Base-by-base conservation (phyloP, 306 rosid genomes). In the Abrus pulchellus region DNA sequence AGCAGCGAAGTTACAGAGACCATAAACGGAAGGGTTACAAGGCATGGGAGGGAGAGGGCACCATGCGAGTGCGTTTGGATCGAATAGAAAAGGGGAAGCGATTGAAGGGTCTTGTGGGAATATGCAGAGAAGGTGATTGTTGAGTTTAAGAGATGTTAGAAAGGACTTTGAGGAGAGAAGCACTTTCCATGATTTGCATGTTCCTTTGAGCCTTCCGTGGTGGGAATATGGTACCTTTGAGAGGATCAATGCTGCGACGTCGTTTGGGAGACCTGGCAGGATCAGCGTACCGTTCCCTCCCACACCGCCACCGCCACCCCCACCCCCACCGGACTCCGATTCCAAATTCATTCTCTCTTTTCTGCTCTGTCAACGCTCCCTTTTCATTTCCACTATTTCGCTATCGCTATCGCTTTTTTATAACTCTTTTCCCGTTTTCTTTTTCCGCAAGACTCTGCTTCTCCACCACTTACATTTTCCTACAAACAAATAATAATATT, bases 41-140 rank as follows among this genome's bases (percentile, higher is more conserved):
- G 99, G 99, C 86, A 88, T 88, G 4, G 88, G 90, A 0, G 97
- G 99, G 36, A 94, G 92, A 4, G 90, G 90, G 33, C 85, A 83
- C 98, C 97, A 94, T 1, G 95, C 97, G 9, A 85, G 92, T 41
- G 71, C 70, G 44, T 59, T 29, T 0, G 91, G 95, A 74, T 94
- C 97, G 82, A 94, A 93, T 28, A 94, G 95, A 77, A 59, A 93
- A 0, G 99, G 97, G 4, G 90, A 44, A 2, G 87, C 53, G 8
- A 91, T 76, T 3, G 84, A 87, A 7, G 97, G 99, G 82, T 90
- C 95, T 29, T 91, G 86, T 0, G 97, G 94, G 90, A 94, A 94
- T 34, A 94, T 72, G 49, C 97, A 94, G 27, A 94, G 87, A 20
- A 94, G 91, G 67, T 78, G 86, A 80, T 84, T 89, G 27, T 32